A percentile compares a stretch with the other conserved stretches of the same genome.
These are phyloP conservation scores for Cytospora chrysosperma DNA, from an alignment of 2,329 filamentous ascomycete species.

Conservation along the genomic window DNA sequence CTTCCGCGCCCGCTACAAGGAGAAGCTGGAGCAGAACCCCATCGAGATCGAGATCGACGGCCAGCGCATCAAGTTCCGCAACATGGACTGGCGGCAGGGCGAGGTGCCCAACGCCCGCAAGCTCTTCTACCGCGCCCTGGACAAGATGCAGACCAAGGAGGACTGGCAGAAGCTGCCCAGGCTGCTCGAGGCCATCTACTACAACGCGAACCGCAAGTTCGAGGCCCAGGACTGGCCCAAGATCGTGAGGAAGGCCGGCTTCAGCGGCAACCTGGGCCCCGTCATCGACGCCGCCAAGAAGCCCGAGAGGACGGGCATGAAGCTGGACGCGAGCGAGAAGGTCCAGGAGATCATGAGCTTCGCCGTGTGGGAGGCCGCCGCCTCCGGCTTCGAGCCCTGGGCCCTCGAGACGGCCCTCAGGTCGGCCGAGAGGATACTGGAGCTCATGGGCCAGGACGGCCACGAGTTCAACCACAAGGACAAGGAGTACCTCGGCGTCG, in stretches of 20 bases:
- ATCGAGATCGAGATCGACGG: slow-evolving; percentile 59
- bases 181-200: slow-evolving; percentile 49
- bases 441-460: slow-evolving; percentile 46
- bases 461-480: slow-evolving; percentile 34
- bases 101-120: slow-evolving; percentile 45
- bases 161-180: slow-evolving; percentile 55
- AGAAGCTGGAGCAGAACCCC: slow-evolving; percentile 53
- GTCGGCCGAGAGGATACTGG: slow-evolving; percentile 48
- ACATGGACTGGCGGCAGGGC: slow-evolving; percentile 41
- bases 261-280: slow-evolving; percentile 41
- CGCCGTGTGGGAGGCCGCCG: slow-evolving; percentile 44
- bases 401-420: slow-evolving; percentile 43
- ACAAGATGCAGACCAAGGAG: slow-evolving; percentile 45
- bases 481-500: slow-evolving; percentile 22
- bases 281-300: slow-evolving; percentile 52
- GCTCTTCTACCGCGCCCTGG: slow-evolving; percentile 39
- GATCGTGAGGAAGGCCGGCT: slow-evolving; percentile 43
- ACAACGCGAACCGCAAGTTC: slow-evolving; percentile 42
- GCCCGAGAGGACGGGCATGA: slow-evolving; percentile 46
- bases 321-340: slow-evolving; percentile 42
- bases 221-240: slow-evolving; percentile 35
- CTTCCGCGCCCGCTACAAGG: slow-evolving; percentile 45
- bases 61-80: slow-evolving; percentile 51
- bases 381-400: slow-evolving; percentile 35
- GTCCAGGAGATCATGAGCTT: slow-evolving; percentile 40